Conservation (phyloP, 495 filamentous ascomycete species). For the Hypoxylon rickii region DNA sequence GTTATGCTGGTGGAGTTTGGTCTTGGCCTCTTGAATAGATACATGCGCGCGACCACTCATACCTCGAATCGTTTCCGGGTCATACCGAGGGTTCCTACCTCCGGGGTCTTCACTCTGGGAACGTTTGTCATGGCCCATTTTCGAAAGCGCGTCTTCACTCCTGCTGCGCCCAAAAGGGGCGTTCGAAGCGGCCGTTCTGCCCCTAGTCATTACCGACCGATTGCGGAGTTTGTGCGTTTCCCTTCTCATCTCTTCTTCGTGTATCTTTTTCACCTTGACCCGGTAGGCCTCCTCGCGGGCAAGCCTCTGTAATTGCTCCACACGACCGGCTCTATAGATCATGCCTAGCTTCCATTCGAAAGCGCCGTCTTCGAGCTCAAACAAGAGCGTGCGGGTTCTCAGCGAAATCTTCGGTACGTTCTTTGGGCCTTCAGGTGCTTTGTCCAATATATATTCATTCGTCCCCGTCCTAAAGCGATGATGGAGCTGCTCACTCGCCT, state of each 20-base stretch:
- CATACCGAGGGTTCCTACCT: constrained; percentile 61
- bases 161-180: constrained; percentile 50
- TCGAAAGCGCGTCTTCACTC: constrained; percentile 34
- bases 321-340: constrained; percentile 85
- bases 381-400: constrained; percentile 76
- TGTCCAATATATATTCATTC: constrained; percentile 85
- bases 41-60: constrained; percentile 72
- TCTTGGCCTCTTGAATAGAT: constrained; percentile 72
- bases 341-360: constrained; percentile 96
- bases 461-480: constrained; percentile 84
- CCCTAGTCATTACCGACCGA: constrained; percentile 54
- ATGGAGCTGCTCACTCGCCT: constrained; percentile 85
- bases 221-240: constrained; percentile 51
- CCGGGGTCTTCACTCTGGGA: constrained; percentile 41
- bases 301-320: constrained; percentile 86
- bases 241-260: constrained; percentile 64
- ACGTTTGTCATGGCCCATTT: constrained; percentile 55
- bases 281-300: constrained; percentile 89
- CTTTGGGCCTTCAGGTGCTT: constrained; percentile 82
- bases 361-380: constrained; percentile 92
- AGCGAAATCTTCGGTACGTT: constrained; percentile 82
- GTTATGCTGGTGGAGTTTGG: constrained; percentile 77
- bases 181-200: constrained; percentile 42
- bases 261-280: constrained; percentile 82
- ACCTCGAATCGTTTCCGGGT: constrained; percentile 71